A percentile compares a stretch with the other conserved stretches of the same genome.
Evolutionary conservation across 495 filamentous ascomycete species (phyloP).

Genomic region (Penicillium maclennaniae): DNA sequence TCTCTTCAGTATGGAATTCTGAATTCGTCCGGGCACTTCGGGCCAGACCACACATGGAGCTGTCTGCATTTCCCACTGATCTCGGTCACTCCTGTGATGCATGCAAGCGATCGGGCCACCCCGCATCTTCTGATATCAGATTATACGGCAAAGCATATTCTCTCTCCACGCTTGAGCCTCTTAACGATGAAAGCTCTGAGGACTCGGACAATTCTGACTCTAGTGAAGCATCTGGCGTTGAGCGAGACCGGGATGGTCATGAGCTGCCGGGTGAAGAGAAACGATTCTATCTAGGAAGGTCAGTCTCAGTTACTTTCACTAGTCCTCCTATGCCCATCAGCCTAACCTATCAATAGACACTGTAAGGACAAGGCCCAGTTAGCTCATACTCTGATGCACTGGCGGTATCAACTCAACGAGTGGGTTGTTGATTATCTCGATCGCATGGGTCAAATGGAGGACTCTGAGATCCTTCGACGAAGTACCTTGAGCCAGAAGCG

Average conservation of each 20-base stretch:
- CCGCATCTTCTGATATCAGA: slow-evolving; percentile 57
- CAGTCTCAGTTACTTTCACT: slow-evolving; percentile 1
- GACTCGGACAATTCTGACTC: slow-evolving; percentile 31
- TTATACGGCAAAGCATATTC: slow-evolving; percentile 70
- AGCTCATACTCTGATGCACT: slow-evolving; percentile 69
- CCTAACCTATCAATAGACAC: slow-evolving; percentile 30
- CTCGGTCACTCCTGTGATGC: slow-evolving; percentile 61
- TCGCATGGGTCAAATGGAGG: slow-evolving; percentile 47
- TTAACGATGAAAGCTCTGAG: slow-evolving; percentile 42
- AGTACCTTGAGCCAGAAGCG: slow-evolving; percentile 51
- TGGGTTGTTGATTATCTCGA: slow-evolving; percentile 62
- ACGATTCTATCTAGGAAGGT: slow-evolving; percentile 46
- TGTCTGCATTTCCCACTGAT: slow-evolving; percentile 31
- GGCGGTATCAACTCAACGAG: slow-evolving; percentile 69
- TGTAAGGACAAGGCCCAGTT: slow-evolving; percentile 67
- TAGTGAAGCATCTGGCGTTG: neutral
- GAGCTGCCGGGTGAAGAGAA: slow-evolving; percentile 30
- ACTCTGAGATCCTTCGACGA: slow-evolving; percentile 52
- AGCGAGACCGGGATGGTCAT: slow-evolving; percentile 34
- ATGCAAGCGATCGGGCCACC: slow-evolving; percentile 67
- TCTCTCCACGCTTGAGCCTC: slow-evolving; percentile 61
- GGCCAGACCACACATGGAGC: slow-evolving; percentile 54
- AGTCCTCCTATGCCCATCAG: neutral
- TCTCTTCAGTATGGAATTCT: slow-evolving; percentile 67
- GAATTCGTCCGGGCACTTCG: slow-evolving; percentile 64